A percentile compares a stretch with the other conserved stretches of the same genome.
Evolutionary conservation across 202 grass and related monocot genomes (phyloP).

Genomic region (Hordeum pubiflorum): DNA sequence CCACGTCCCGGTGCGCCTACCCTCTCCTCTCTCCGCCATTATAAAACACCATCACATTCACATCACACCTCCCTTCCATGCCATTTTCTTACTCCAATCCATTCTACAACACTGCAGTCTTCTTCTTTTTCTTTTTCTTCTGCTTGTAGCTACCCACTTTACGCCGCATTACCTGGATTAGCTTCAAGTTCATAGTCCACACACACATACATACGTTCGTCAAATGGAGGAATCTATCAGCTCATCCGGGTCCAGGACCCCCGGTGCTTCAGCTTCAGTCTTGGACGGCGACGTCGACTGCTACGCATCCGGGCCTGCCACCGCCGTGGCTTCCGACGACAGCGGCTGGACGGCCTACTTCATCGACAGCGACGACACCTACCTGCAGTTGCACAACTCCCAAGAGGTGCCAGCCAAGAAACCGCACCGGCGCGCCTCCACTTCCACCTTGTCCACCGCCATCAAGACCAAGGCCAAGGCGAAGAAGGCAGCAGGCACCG

Average conservation of each 20-base stretch:
- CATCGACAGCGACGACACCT: background rate
- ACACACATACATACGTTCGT: background rate
- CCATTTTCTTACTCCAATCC: background rate
- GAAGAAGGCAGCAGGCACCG: background rate
- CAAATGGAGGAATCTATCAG: conserved; percentile 37
- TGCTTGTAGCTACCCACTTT: background rate
- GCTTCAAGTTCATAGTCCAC: no score
- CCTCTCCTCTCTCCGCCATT: background rate
- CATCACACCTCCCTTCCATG: background rate
- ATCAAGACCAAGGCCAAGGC: background rate
- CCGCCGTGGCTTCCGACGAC: background rate
- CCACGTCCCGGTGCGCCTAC: background rate
- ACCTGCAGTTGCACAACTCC: background rate
- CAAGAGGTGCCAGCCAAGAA: background rate
- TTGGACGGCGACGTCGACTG: background rate
- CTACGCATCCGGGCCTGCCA: background rate
- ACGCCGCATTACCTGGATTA: background rate
- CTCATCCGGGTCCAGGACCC: conserved; percentile 3
- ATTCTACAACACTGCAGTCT: background rate
- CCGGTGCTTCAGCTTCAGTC: background rate
- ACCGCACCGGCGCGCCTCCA: background rate
- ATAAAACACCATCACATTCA: background rate
- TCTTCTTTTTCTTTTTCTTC: background rate
- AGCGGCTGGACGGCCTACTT: conserved; percentile 54
- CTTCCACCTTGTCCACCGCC: conserved; percentile 16